Evolutionary conservation across 2,329 filamentous ascomycete species (phyloP), one percentile per base, ranked within the genome.

Genomic region (Phialophora expanda): DNA sequence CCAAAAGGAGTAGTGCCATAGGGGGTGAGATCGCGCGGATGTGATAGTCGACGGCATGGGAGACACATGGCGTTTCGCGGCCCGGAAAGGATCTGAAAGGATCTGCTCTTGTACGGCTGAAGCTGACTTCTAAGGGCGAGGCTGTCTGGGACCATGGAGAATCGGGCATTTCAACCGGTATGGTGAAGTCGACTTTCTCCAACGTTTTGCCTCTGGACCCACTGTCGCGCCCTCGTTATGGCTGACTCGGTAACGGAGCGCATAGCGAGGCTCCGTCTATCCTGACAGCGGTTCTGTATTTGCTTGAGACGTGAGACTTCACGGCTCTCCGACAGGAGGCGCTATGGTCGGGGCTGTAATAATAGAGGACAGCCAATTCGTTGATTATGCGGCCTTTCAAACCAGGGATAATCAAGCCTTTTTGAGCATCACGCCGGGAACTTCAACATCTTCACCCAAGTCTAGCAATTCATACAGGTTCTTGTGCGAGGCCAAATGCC

Each of bases 221-320:
- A 34, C 32, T n/a, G 24, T 14, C 44, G 53, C 24, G n/a, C 44
- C 55, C 11, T 50, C 1, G 26, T 24, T 20, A 12, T 64, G 51
- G 6, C 8, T 20, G 48, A n/a, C 14, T 20, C 56, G 58, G 14
- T 58, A 62, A 14, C 57, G 58, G n/a, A 69, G 56, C 41, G 67
- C 64, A 62, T 69, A 65, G 24, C 64, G 61, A 50, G 67, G 58
- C 24, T 65, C 48, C 4, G 64, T 30, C 41, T 69, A 61, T 61
- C 26, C 67, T 58, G 7, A 69, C 46, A 14, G 64, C 26, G 5
- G 67, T 62, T 44, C 67, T 60, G 56, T 69, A 69, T 53, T 63
- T 69, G 62, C 64, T 65, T 11, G 64, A 66, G 34, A 69, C 61
- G 22, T 69, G 64, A 4, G 64, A 69, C 32, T 69, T 69, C 34